A percentile compares a stretch with the other conserved stretches of the same genome.
Evolutionary conservation across 1,284 basidiomycete species (phyloP).

Genomic region (Fomitopsis betulina): DNA sequence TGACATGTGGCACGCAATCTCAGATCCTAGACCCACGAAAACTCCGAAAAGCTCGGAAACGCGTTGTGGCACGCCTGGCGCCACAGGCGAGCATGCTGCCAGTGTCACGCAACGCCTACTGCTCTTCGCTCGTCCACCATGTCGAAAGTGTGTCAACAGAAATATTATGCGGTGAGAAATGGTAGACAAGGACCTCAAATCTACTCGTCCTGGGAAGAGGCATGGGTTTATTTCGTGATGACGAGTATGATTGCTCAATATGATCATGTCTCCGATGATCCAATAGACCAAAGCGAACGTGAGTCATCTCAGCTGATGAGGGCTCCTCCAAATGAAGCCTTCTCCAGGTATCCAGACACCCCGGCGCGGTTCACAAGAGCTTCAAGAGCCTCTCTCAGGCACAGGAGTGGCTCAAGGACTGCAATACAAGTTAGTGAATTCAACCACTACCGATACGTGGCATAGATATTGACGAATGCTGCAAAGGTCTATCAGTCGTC

Average conservation of each 20-base stretch:
- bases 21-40: no score
- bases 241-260: not conserved
- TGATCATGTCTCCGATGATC: no score
- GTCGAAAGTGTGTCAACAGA: not conserved
- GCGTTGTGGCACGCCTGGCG: not conserved
- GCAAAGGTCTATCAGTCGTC: not conserved
- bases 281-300: not conserved
- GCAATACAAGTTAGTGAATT: not conserved
- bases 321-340: not conserved
- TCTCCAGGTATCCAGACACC: slow-evolving; percentile 22
- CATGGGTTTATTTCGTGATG: not conserved
- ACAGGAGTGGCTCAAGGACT: slow-evolving; percentile 36
- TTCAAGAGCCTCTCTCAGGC: slow-evolving; percentile 39
- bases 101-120: no score
- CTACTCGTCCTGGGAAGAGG: not conserved
- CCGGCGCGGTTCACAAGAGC: slow-evolving; percentile 35
- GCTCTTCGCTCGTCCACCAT: not conserved
- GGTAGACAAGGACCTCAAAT: not conserved
- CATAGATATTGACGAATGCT: no score
- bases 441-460: not conserved
- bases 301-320: not conserved
- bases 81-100: not conserved
- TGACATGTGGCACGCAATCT: no score
- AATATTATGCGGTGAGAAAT: not conserved
- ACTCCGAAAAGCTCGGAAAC: no score